Evolutionary conservation across 768 basidiomycete genomes (phyloP).

Genomic region (Termitomyces sp.): DNA sequence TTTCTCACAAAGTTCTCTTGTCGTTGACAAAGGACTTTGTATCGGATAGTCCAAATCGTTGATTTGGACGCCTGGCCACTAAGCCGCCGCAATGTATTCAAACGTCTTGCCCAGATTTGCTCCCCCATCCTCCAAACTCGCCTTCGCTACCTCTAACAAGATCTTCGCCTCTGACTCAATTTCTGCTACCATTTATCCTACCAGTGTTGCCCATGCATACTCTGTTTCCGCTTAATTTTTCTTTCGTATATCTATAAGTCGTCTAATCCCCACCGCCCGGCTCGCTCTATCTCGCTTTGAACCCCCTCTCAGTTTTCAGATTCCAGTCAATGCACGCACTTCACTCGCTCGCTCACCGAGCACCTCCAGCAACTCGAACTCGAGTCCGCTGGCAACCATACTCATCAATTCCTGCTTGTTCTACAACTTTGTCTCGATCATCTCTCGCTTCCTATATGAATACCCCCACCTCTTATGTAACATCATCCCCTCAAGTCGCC

Average conservation of each 20-base stretch:
- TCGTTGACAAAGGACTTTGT: conserved; percentile 30
- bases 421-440: conserved; percentile 33
- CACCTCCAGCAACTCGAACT: conserved; percentile 60
- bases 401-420: conserved; percentile 36
- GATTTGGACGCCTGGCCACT: conserved; percentile 33
- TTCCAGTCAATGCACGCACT: conserved; percentile 33
- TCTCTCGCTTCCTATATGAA: conserved; percentile 40
- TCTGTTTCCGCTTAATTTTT: conserved; percentile 30
- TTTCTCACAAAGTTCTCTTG: conserved; percentile 18
- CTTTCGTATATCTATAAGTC: conserved; percentile 11
- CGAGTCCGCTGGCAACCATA: conserved; percentile 84
- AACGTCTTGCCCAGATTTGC: conserved; percentile 15
- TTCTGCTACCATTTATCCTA: conserved; percentile 15
- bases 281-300: conserved; percentile 20
- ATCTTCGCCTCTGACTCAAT: conserved; percentile 13
- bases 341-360: conserved; percentile 63
- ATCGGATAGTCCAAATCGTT: conserved; percentile 40
- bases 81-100: conserved; percentile 35
- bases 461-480: conserved; percentile 54
- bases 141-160: conserved; percentile 13
- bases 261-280: conserved; percentile 17
- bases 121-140: conserved; percentile 19
- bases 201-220: conserved; percentile 26
- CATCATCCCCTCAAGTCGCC: conserved; percentile 38
- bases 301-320: conserved; percentile 24